Conservation (phyloP, 176 grass and related monocot species). For the Carex littledalei region DNA sequence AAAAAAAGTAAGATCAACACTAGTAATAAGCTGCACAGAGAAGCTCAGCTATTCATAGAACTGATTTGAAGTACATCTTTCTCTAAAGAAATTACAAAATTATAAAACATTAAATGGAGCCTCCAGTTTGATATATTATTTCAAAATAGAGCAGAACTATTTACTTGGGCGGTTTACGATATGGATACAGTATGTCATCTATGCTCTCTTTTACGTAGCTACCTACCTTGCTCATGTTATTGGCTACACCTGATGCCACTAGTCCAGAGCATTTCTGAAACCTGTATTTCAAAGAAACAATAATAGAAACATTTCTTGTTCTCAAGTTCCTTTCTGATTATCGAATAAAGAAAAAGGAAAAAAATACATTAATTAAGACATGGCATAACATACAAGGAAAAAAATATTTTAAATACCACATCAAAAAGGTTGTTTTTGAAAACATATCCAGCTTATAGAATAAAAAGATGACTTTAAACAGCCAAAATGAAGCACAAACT, state of each 20-base stretch:
- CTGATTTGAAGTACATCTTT: not conserved
- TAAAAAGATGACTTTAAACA: not conserved
- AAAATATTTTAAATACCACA: not conserved
- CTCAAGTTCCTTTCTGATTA: not conserved
- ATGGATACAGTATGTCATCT: constrained; percentile 66
- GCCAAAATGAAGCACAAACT: not conserved
- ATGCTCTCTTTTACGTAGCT: constrained; percentile 70
- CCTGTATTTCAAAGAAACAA: constrained; percentile 35
- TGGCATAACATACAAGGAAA: not conserved
- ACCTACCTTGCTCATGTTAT: constrained; percentile 59
- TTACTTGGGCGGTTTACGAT: constrained; percentile 69
- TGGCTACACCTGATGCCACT: constrained; percentile 68
- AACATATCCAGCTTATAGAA: not conserved
- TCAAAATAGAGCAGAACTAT: not conserved
- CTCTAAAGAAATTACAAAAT: not conserved
- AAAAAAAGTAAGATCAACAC: not conserved
- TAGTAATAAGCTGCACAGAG: not conserved
- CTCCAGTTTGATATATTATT: constrained; percentile 18
- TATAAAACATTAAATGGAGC: too few species aligned
- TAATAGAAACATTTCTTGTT: not conserved
- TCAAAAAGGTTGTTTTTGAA: not conserved
- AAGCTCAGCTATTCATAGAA: not conserved
- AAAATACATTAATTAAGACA: not conserved
- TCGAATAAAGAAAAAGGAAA: not conserved
- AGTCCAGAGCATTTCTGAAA: constrained; percentile 74